Base-by-base conservation (phyloP, 1,284 basidiomycete genomes). In the Salmacisia buchloeana region DNA sequence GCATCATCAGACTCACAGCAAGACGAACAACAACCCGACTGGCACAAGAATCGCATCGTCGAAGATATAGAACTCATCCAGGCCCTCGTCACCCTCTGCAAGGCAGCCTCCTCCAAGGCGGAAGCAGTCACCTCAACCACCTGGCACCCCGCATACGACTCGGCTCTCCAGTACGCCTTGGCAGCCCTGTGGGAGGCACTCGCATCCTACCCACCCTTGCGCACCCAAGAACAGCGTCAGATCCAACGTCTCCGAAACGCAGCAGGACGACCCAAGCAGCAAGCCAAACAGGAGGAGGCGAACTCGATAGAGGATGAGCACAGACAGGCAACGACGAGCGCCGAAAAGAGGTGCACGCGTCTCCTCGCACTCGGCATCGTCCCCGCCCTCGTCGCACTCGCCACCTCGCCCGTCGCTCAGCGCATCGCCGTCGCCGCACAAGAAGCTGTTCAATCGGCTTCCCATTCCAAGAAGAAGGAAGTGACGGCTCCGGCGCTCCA, bases 191-290 rank as follows among this genome's bases (percentile, higher is more conserved):
- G 77, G 9, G 54, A 61, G 29, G 67, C 69, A 36, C 35, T 77
- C 29, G 63, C 63, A 10, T 60, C 66, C 2, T 78, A 77, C 38
- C 67, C 67, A 10, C 60, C 71, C 7, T 49, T 35, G 3, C 63
- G 64, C 3, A 68, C 70, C 29, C 60, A 41, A 31, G 70, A 78
- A 60, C 67, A 77, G 56, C 65, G 63, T n/a, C 68, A 75, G 27
- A 62, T 77, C 7, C 63, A 69, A 21, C 64, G 66, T 18, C 66
- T 78, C 4, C 63, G 72, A n/a, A 58, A 36, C 15, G n/a, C 38
- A 10, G 68, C 56, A 18, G 56, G 12, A n/a, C 35, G 25, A 12
- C 35, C 35, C n/a, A 31, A 58, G 35, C 56, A 34, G 18, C 29
- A 54, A 29, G 49, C 49, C 29, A 31, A 54, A 31, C 27, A 18